Evolutionary conservation across 2,329 filamentous ascomycete species (phyloP).

Genomic region (Colletotrichum endophyticum): DNA sequence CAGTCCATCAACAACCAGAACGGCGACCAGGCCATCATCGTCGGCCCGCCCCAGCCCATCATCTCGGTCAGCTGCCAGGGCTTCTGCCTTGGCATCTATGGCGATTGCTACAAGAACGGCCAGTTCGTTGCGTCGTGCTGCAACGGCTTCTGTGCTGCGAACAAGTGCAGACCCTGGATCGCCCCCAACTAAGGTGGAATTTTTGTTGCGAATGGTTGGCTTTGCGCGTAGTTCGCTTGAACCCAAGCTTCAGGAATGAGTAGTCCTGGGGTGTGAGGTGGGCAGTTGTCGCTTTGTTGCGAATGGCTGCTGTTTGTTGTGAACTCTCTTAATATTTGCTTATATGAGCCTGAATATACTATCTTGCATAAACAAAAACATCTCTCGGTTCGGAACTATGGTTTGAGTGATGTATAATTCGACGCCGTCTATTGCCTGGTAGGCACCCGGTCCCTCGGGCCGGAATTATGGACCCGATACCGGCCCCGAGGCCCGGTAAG

Average conservation of each 20-base stretch:
- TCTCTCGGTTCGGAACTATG: fast-evolving
- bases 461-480: neutral
- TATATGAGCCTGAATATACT: neutral
- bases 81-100: constrained; percentile 44
- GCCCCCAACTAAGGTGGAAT: neutral
- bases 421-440: neutral
- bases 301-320: neutral
- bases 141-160: constrained; percentile 46
- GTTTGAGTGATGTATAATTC: neutral
- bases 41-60: constrained; percentile 48
- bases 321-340: neutral
- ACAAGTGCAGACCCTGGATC: constrained; percentile 44
- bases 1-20: constrained; percentile 33
- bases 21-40: constrained; percentile 45
- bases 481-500: neutral
- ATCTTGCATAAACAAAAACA: too few species aligned
- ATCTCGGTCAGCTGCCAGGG: constrained; percentile 46
- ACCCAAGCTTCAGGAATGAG: neutral
- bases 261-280: neutral
- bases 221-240: neutral
- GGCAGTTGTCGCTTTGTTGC: neutral
- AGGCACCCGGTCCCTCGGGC: neutral
- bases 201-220: fast-evolving
- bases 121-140: constrained; percentile 45
- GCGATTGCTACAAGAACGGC: constrained; percentile 40